Conservation (phyloP, 2,329 filamentous ascomycete genomes). For the Blastomyces silverae region DNA sequence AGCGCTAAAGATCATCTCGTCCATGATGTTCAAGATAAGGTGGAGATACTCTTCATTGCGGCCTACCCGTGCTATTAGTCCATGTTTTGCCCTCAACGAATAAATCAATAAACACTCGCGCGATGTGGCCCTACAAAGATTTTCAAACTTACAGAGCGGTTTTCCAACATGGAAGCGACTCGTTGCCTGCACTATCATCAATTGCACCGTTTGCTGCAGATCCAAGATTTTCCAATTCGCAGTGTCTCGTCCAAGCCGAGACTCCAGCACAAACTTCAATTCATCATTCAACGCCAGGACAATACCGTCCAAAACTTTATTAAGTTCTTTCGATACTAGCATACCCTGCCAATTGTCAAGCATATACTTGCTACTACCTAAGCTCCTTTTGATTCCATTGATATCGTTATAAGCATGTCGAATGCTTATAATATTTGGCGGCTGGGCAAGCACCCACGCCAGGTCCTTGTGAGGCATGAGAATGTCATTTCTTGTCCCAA, state of each 20-base stretch:
- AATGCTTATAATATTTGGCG: conserved; percentile 5
- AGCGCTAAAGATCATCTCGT: background rate
- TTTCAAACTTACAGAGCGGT: background rate
- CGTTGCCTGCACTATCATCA: background rate
- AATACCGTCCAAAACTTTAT: background rate
- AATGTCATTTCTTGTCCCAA: background rate
- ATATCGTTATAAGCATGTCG: conserved; percentile 6
- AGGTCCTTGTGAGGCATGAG: background rate
- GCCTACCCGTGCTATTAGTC: background rate
- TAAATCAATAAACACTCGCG: background rate
- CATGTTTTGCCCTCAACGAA: too few relatives aligned
- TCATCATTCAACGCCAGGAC: background rate
- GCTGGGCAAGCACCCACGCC: background rate
- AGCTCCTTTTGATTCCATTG: background rate
- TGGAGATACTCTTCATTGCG: background rate
- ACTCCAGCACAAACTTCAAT: background rate
- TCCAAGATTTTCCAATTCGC: background rate
- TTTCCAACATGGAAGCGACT: background rate
- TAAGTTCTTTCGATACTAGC: background rate
- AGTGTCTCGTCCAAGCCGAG: background rate
- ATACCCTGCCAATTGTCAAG: background rate
- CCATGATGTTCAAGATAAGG: background rate
- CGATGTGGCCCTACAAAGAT: background rate
- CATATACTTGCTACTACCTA: background rate
- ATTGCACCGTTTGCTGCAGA: background rate